Evolutionary conservation across 2,329 filamentous ascomycete species (phyloP).

Genomic region (Cladosporium sp.): DNA sequence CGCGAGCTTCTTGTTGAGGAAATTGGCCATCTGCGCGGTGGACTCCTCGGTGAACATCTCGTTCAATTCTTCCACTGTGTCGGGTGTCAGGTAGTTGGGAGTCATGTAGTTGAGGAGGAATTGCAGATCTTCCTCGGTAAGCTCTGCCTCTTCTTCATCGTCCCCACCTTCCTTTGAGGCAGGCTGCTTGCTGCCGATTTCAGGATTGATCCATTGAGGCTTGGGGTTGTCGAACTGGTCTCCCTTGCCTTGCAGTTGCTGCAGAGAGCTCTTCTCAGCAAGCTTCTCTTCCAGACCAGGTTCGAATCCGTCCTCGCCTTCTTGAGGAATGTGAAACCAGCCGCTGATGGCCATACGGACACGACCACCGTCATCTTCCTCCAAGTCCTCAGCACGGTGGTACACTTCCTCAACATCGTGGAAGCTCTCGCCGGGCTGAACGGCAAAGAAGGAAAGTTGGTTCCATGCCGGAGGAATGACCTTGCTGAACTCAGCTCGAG

Average conservation of each 20-base stretch:
- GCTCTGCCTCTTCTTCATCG: constrained; percentile 46
- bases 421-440: constrained; percentile 97
- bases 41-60: constrained; percentile 79
- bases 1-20: constrained; percentile 76
- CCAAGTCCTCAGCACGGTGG: constrained; percentile 56
- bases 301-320: constrained; percentile 88
- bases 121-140: constrained; percentile 77
- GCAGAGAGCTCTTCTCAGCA: constrained; percentile 83
- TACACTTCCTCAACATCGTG: constrained; percentile 99
- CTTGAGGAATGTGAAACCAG: constrained; percentile 97
- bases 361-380: constrained; percentile 65
- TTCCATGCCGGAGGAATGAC: constrained; percentile 94
- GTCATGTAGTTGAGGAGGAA: constrained; percentile 89
- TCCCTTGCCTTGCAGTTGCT: constrained; percentile 87
- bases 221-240: constrained; percentile 84
- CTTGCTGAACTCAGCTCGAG: constrained; percentile 71
- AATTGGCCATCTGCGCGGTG: constrained; percentile 73
- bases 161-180: constrained; percentile 56
- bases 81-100: constrained; percentile 86
- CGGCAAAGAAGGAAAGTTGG: constrained; percentile 95
- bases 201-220: constrained; percentile 48
- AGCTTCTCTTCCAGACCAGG: constrained; percentile 83
- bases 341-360: constrained; percentile 97
- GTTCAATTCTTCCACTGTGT: constrained; percentile 77
- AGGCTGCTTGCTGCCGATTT: constrained; percentile 24